Conservation (phyloP, 2,329 filamentous ascomycete species). For the Sporothrix luriei region DNA sequence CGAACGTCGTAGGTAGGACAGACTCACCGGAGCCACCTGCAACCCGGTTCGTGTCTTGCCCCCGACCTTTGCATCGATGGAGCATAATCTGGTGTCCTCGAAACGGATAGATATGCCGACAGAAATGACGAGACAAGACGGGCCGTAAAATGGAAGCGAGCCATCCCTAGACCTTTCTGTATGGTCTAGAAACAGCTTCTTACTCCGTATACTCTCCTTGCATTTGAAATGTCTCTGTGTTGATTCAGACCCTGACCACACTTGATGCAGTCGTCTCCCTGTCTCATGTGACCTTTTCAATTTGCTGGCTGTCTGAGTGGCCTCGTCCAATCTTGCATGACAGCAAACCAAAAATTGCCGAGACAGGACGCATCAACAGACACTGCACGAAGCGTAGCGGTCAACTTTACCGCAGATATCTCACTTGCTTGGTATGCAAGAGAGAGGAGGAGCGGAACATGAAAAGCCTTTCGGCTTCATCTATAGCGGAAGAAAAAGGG, state of each 20-base stretch:
- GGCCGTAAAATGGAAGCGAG: not conserved
- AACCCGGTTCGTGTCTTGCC: not conserved
- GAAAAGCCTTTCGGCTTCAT: not conserved
- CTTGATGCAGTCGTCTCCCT: not conserved
- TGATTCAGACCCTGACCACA: not conserved
- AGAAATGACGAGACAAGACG: not conserved
- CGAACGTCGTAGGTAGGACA: not conserved
- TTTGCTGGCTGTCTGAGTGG: not conserved
- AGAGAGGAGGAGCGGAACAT: not conserved
- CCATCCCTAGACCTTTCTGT: not conserved
- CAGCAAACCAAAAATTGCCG: not conserved
- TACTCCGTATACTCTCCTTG: not conserved
- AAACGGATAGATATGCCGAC: not conserved
- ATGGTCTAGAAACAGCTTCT: not conserved
- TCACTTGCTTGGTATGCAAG: not conserved
- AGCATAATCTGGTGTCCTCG: constrained; percentile 16
- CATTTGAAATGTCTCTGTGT: not conserved
- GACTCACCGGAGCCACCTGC: not conserved
- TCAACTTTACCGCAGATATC: not conserved
- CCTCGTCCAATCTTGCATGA: not conserved
- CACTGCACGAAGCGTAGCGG: not conserved
- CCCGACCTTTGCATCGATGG: constrained; percentile 17
- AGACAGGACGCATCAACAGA: constrained; percentile 6
- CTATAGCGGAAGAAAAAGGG: not conserved
- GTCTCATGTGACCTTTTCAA: not conserved